These are phyloP conservation scores for Coemansia asiatica DNA, from an alignment of 192 early-diverging fungal genomes.

Conservation along the genomic window DNA sequence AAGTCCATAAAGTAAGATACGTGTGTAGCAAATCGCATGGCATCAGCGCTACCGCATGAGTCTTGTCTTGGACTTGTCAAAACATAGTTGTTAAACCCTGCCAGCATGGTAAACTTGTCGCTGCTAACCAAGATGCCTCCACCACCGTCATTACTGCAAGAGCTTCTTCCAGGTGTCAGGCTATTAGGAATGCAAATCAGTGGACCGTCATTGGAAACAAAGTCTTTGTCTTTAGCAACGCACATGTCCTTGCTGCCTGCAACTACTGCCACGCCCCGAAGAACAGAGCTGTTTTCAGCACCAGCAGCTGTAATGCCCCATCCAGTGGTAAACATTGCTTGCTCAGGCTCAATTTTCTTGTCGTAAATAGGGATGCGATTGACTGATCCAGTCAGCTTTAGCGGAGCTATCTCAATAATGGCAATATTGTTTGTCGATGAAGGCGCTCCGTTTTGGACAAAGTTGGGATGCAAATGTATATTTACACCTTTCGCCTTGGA, in stretches of 20 bases:
- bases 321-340: background rate
- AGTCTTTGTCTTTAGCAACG: background rate
- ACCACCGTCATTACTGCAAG: background rate
- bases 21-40: background rate
- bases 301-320: background rate
- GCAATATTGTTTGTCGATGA: background rate
- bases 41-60: background rate
- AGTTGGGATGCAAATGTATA: background rate
- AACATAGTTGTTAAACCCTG: background rate
- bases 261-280: background rate
- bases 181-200: background rate
- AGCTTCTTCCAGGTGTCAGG: background rate
- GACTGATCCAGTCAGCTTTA: background rate
- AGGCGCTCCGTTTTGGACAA: background rate
- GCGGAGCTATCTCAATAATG: background rate
- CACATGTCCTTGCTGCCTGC: background rate
- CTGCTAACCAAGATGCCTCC: background rate
- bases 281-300: background rate
- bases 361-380: conserved; percentile 1
- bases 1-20: conserved; percentile 4
- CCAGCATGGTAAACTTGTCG: background rate
- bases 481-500: background rate
- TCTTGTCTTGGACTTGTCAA: background rate
- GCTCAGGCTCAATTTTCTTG: background rate
- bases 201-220: background rate